phyloP scores from a whole-genome alignment of 495 filamentous ascomycete genomes.

The Penicillium desertorum region DNA sequence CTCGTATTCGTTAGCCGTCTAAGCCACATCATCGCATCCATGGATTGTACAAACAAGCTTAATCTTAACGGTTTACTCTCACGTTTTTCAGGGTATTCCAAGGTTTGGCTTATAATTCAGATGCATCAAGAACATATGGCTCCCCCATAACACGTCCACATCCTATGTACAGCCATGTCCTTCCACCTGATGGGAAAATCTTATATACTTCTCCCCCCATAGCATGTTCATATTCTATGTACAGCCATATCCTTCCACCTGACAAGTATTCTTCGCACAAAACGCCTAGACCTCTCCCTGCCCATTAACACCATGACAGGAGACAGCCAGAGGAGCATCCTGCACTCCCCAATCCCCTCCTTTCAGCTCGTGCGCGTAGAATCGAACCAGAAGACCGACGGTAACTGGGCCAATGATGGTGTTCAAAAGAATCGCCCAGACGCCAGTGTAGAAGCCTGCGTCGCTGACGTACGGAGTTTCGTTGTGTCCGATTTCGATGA shows the following conservation, averaged over 20 bases:
- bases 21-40: background rate
- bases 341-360: conserved; percentile 34
- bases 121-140: background rate
- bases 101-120: background rate
- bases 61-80: background rate
- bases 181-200: too few relatives aligned
- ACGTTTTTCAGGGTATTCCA: background rate
- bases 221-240: too few relatives aligned
- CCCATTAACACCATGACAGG: background rate
- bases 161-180: background rate
- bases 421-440: conserved; percentile 73
- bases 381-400: conserved; percentile 59
- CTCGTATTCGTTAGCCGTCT: background rate
- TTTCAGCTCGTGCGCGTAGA: conserved; percentile 24
- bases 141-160: background rate
- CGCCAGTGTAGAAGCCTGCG: conserved; percentile 59
- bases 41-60: background rate
- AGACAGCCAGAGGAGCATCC: background rate
- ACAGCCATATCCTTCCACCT: background rate
- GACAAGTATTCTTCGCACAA: background rate
- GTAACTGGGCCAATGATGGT: conserved; percentile 68
- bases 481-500: conserved; percentile 63
- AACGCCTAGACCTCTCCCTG: background rate
- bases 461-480: conserved; percentile 33
- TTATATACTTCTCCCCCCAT: too few relatives aligned